Evolutionary conservation across 2,329 filamentous ascomycete species (phyloP), one percentile per base, ranked within the genome.

Genomic region (Teratosphaeria viscida): DNA sequence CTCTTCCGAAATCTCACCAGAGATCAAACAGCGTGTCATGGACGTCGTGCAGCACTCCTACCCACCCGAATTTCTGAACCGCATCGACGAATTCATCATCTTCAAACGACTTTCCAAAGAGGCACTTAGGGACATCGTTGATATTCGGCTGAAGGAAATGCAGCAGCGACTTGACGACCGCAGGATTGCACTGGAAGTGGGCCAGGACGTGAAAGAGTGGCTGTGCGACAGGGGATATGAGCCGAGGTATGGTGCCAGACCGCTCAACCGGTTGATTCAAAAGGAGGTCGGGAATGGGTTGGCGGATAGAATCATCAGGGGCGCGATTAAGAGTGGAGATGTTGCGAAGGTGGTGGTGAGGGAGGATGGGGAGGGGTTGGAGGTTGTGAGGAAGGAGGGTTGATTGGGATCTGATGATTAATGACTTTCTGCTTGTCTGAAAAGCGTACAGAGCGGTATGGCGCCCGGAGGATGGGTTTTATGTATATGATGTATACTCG

Each of bases 1-100:
- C 12, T 64, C 63, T 23, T 62, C 62, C 39, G 72, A 72, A 37
- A 85, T 97, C 60, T 85, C 88, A 16, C 81, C 85, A 0, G 83
- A 84, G 0, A 83, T 92, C 54, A 90, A 90, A 68, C 79, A 83
- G 60, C 86, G 89, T 0, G 92, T 97, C 58, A 91, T 97, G 85
- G 89, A 95, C 68, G 85, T 95, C 16, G 92, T 97, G 1, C 80
- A 87, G 19, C 74, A 80, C 8, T 76, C 80, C 1, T 87, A 96
- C 71, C 85, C 92, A 5, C 94, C 94, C 2, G 94, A 97, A 72
- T 99, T 97, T 79, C 82, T 97, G 64, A 97, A 99, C 77, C 85
- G 94, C 23, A 90, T 97, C 63, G 92, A 97, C 74, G 92, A 95
- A 62, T 96, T 97, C 77, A 96, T 97, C 72, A 79, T 97, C 70